These are phyloP conservation scores for Paramecium primaurelia DNA, from an alignment of 73 alveolate genomes.

Conservation along the genomic window DNA sequence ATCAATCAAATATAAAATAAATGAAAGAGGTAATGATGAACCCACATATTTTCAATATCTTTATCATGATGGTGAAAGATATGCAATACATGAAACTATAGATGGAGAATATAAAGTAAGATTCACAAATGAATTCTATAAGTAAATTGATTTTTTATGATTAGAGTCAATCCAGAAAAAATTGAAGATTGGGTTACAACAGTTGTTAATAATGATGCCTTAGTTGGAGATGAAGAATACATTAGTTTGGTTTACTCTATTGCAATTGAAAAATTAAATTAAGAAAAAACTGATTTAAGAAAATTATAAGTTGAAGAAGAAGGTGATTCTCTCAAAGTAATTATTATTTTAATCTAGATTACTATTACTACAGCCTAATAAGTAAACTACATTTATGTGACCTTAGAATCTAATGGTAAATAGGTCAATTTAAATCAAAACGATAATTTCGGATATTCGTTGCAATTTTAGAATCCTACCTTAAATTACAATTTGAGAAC, in stretches of 20 bases:
- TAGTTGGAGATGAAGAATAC: slow-evolving; percentile 16
- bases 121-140: slow-evolving; percentile 42
- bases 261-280: slow-evolving; percentile 4
- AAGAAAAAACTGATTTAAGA: neutral
- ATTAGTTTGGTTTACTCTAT: slow-evolving; percentile 9
- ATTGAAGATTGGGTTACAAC: slow-evolving; percentile 44
- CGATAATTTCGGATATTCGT: neutral
- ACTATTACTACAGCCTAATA: neutral
- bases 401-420: neutral
- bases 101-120: slow-evolving; percentile 39
- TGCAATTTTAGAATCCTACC: neutral
- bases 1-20: slow-evolving; percentile 10
- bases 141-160: neutral
- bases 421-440: neutral
- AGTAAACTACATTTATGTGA: slow-evolving; percentile 7
- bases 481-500: slow-evolving; percentile 32
- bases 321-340: slow-evolving; percentile 13
- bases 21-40: slow-evolving; percentile 26
- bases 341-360: neutral
- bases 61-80: slow-evolving; percentile 49
- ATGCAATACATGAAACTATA: slow-evolving; percentile 10
- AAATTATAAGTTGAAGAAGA: slow-evolving; percentile 17
- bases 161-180: slow-evolving; percentile 25
- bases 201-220: neutral
- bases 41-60: neutral